Evolutionary conservation across 2,329 filamentous ascomycete species (phyloP).

Genomic region (Alternaria gansuensis): DNA sequence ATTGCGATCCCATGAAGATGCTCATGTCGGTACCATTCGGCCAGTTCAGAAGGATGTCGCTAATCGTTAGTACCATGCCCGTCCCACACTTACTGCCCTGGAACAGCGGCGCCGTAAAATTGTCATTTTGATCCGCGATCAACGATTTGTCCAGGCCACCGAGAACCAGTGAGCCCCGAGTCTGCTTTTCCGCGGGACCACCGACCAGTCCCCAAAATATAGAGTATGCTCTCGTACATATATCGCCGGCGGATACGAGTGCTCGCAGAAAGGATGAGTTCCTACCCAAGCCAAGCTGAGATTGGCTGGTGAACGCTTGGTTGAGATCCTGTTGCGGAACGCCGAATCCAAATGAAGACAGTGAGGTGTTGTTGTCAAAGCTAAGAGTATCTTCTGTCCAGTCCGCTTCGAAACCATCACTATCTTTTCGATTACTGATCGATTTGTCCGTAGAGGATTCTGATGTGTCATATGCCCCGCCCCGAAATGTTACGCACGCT

Average conservation of each 20-base stretch:
- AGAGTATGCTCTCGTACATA: conserved; percentile 43
- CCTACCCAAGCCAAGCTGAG: conserved; percentile 39
- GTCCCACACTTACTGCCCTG: conserved; percentile 32
- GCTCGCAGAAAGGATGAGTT: conserved; percentile 46
- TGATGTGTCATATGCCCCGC: conserved; percentile 23
- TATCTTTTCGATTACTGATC: conserved; percentile 14
- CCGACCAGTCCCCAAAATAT: conserved; percentile 47
- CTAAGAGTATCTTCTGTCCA: conserved; percentile 23
- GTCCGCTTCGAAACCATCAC: conserved; percentile 22
- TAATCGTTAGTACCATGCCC: conserved; percentile 41
- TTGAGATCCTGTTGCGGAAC: conserved; percentile 23
- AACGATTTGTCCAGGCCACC: conserved; percentile 35
- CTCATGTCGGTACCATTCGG: conserved; percentile 46
- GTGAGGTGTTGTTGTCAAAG: conserved; percentile 19
- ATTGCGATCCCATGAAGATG: conserved; percentile 34
- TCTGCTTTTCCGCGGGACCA: conserved; percentile 28
- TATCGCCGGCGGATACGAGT: conserved; percentile 36
- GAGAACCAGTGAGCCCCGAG: conserved; percentile 40
- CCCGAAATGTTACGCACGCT: conserved; percentile 26
- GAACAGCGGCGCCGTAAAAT: conserved; percentile 29
- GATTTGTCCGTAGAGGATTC: conserved; percentile 17
- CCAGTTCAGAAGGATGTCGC: conserved; percentile 47
- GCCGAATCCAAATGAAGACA: conserved; percentile 26
- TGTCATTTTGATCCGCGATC: conserved; percentile 24
- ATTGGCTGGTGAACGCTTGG: conserved; percentile 25